Base-by-base conservation (phyloP, 495 filamentous ascomycete species). In the Parathielavia hyrcaniae region DNA sequence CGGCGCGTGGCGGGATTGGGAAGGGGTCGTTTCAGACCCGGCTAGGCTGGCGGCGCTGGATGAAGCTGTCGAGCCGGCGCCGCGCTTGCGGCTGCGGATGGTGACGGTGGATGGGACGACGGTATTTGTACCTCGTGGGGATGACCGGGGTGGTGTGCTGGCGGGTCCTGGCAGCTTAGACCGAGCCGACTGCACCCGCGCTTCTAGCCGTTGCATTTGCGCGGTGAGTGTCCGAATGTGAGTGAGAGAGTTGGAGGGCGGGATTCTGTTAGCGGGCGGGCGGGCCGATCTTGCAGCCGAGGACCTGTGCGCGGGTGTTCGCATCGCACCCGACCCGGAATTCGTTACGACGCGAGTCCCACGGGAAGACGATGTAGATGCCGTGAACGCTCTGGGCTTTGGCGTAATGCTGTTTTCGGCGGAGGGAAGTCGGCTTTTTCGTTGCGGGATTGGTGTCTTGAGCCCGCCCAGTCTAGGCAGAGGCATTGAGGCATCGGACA, bases 171-270 rank as follows among this genome's bases (percentile, higher is more conserved):
- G 5, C 16, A 98, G 81, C 69, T 96, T 95, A 35, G 90, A 95
- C 60, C 90, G 84, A 23, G 88, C 93, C n/a, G 87, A 89, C 49
- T 97, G 91, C 8, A 98, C 91, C 34, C 92, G 80, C 57, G 91
- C 87, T 70, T 97, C 95, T 41, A 98, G 83, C 60, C 86, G 84
- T 70, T 96, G 90, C 95, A 98, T 97, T 72, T 97, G 93, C 22
- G 89, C 91, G 56, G 92, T 93, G 53, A 98, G 82, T 4, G 85
- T 86, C 26, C 93, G 90, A 66, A 97, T 92, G 65, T 98, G 93
- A 56, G 87, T 87, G 34, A 98, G 80, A 5, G 95, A 97, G 38
- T 84, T 87, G 17, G 95, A 96, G 38, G 86, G 79, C 32, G 90
- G 86, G 23, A 95, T 57, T 53, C 65, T 75, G 57, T 78, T 67